Evolutionary conservation across 345 rosid genomes (phyloP).

Genomic region (Euphorbia lathyris): DNA sequence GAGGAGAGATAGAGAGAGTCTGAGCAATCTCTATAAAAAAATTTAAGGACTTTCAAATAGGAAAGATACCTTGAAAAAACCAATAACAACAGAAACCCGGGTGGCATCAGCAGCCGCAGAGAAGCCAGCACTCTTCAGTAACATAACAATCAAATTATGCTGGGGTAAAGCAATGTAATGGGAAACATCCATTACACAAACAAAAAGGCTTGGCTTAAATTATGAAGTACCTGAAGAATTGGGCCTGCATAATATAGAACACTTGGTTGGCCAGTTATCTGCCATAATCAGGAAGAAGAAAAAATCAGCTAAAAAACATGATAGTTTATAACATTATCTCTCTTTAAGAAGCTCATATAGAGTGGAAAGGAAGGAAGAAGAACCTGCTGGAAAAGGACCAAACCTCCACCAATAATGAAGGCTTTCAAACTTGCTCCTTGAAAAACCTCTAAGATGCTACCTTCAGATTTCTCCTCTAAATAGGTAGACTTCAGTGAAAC

Average conservation of each 20-base stretch:
- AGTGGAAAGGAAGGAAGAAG: conserved; percentile 25
- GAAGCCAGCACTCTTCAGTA: conserved; percentile 32
- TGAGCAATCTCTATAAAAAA: neutral
- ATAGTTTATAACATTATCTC: neutral
- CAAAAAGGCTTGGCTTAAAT: conserved; percentile 10
- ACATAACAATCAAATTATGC: conserved; percentile 9
- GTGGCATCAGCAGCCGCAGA: conserved; percentile 36
- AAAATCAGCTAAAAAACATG: conserved; percentile 18
- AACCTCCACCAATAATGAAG: conserved; percentile 84
- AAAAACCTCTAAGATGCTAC: conserved; percentile 75
- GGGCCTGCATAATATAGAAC: conserved; percentile 34
- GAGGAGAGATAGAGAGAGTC: conserved; percentile 3
- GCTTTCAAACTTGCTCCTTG: conserved; percentile 93
- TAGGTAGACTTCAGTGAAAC: conserved; percentile 63
- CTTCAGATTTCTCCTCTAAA: conserved; percentile 56
- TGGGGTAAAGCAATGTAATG: conserved; percentile 1
- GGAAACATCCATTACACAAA: conserved; percentile 5
- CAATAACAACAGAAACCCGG: conserved; percentile 33
- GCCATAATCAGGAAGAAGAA: conserved; percentile 11
- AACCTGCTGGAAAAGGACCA: conserved; percentile 98
- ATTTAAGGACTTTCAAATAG: neutral
- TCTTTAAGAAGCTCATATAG: neutral
- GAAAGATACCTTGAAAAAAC: conserved; percentile 30
- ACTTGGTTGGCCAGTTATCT: conserved; percentile 39
- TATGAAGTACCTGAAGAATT: conserved; percentile 33